Evolutionary conservation across 83 land plant genomes (phyloP).

Genomic region (Thuja plicata): DNA sequence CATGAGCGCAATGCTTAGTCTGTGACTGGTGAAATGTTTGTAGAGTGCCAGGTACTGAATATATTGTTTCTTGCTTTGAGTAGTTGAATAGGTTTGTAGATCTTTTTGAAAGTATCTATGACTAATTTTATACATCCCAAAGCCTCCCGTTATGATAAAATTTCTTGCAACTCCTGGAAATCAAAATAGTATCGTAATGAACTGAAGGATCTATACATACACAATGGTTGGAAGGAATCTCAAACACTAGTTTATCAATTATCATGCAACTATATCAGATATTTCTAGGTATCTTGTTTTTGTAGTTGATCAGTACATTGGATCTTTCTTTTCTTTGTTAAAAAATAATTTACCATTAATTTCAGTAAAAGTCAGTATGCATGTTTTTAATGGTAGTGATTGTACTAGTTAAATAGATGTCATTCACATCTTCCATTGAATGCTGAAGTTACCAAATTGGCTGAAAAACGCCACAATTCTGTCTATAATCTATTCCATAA

Average conservation of each 20-base stretch:
- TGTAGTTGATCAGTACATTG: not conserved
- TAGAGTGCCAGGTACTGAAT: slow-evolving; percentile 87
- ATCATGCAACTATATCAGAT: not conserved
- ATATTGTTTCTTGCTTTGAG: not conserved
- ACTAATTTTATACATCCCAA: not conserved
- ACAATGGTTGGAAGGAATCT: not conserved
- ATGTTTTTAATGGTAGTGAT: not conserved
- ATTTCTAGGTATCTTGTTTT: not conserved
- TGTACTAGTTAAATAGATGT: not conserved
- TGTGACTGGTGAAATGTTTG: slow-evolving; percentile 95
- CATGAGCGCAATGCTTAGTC: slow-evolving; percentile 91
- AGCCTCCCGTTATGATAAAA: not conserved
- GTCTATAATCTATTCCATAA: no score
- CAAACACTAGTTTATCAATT: no score
- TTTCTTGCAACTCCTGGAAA: not conserved
- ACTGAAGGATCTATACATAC: not conserved
- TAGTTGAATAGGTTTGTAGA: not conserved
- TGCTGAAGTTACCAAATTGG: not conserved
- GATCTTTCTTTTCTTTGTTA: not conserved
- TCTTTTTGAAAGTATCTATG: not conserved
- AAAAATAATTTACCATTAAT: not conserved
- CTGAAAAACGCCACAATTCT: no score
- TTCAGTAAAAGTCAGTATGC: not conserved
- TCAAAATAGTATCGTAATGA: not conserved
- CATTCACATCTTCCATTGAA: not conserved